phyloP scores from a whole-genome alignment of 1,139 yeast genomes.

The Pichia sp. region DNA sequence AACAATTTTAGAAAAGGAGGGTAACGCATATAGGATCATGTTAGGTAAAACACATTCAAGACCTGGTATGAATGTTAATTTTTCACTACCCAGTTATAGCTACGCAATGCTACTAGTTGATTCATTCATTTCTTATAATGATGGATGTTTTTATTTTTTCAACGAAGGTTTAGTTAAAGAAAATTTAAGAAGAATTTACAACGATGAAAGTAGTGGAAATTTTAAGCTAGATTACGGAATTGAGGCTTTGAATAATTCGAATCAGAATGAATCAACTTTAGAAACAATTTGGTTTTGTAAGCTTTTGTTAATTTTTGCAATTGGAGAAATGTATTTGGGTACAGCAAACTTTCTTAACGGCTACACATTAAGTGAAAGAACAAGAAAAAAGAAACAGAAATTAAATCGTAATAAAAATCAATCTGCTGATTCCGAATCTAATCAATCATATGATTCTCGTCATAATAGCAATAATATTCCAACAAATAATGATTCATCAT shows the following conservation, averaged over 20 bases:
- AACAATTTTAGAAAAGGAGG: conserved; percentile 58
- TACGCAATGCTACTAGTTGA: conserved; percentile 71
- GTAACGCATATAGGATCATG: conserved; percentile 66
- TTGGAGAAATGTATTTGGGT: conserved; percentile 81
- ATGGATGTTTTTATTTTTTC: conserved; percentile 81
- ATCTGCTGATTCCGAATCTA: neutral
- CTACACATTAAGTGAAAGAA: conserved; percentile 27
- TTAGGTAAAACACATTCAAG: conserved; percentile 61
- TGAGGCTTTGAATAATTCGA: conserved; percentile 17
- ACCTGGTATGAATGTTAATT: conserved; percentile 61
- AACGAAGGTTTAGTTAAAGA: conserved; percentile 73
- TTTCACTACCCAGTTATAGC: conserved; percentile 69
- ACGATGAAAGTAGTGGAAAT: conserved; percentile 30
- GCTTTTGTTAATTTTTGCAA: conserved; percentile 65
- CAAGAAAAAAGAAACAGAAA: conserved; percentile 24
- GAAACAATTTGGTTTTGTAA: conserved; percentile 82
- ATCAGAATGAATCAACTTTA: conserved; percentile 45
- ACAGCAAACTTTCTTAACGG: conserved; percentile 49
- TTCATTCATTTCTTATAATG: conserved; percentile 70
- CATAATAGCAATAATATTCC: neutral
- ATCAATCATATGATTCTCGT: neutral
- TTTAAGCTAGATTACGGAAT: conserved; percentile 36
- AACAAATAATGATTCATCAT: neutral
- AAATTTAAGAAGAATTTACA: conserved; percentile 55
- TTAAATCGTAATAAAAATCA: neutral